Base-by-base conservation (phyloP, 441 rosid genomes). In the Syzygium syzygioides region DNA sequence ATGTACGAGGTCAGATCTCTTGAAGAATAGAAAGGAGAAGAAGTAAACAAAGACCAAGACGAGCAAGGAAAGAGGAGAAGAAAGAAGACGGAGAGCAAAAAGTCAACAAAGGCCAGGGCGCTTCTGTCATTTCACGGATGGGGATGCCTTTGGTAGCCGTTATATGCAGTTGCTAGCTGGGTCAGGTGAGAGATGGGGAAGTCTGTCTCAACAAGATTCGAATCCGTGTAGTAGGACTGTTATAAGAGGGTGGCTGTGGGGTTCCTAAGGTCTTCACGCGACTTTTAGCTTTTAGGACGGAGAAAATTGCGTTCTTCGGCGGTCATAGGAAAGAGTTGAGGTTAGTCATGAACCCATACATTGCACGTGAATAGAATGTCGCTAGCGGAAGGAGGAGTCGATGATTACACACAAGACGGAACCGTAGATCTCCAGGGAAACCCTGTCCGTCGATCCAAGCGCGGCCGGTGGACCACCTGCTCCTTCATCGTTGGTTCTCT, bases 1-100 rank as follows among this genome's bases (percentile, higher is more conserved):
- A 11, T 25, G 1, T 11, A 59, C 7, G 3, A 59, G 26, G 0
- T 0, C 15, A 11, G 15, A 59, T 59, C 17, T 62, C 71, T n/a
- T 15, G 30, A n/a, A 62, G 37, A 62, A n/a, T 62, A n/a, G 37
- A 62, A 32, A 15, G 11, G n/a, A 62, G 11, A 62, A 62, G 68
- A 62, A n/a, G 71, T 28, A 62, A 62, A 60, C 0, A 2, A 30
- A n/a, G 9, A 60, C 17, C 68, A n/a, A 62, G n/a, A 28, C 71
- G 34, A 30, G 20, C 18, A 17, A 62, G 32, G 32, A 14, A 62
- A 62, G 32, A 62, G 71, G 32, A n/a, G 0, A 26, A 59, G 64
- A 2, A 62, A 28, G 15, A 62, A 62, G 2, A 62, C 32, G 1
- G 7, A 15, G 15, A 62, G 37, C 5, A 14, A 20, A 62, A 62